Evolutionary conservation across 2,329 filamentous ascomycete genomes (phyloP).

Genomic region (Colletotrichum acutatum): DNA sequence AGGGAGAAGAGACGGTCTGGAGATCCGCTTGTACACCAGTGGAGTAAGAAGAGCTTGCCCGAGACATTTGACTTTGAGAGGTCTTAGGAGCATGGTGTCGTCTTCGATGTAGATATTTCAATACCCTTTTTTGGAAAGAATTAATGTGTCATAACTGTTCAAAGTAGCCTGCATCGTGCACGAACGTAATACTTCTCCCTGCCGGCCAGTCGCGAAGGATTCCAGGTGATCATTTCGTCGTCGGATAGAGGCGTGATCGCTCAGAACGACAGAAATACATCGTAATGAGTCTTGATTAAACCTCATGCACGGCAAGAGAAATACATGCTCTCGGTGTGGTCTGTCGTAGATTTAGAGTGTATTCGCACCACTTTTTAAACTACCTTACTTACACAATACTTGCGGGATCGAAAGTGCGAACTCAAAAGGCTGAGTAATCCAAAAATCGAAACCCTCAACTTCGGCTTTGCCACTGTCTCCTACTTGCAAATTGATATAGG

Average conservation of each 20-base stretch:
- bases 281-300: background rate
- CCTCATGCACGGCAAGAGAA: background rate
- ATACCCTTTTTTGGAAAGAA: background rate
- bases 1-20: conserved; percentile 67
- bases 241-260: too few species aligned
- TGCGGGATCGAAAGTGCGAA: too few species aligned
- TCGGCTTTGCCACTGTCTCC: too few species aligned
- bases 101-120: background rate
- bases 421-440: too few species aligned
- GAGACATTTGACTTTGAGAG: conserved; percentile 24
- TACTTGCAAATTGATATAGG: too few species aligned
- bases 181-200: background rate
- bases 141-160: background rate
- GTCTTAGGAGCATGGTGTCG: background rate
- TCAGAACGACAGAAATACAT: background rate
- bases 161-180: background rate
- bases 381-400: too few species aligned
- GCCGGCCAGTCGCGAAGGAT: too few species aligned
- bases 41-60: conserved; percentile 42
- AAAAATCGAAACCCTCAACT: too few species aligned
- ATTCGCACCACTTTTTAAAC: too few species aligned
- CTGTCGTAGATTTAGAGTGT: background rate
- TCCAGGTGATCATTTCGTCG: too few species aligned
- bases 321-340: background rate
- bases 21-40: conserved; percentile 45